Base-by-base conservation (phyloP, 1,139 yeast genomes). In the Yamadazyma spencermartinsiae region DNA sequence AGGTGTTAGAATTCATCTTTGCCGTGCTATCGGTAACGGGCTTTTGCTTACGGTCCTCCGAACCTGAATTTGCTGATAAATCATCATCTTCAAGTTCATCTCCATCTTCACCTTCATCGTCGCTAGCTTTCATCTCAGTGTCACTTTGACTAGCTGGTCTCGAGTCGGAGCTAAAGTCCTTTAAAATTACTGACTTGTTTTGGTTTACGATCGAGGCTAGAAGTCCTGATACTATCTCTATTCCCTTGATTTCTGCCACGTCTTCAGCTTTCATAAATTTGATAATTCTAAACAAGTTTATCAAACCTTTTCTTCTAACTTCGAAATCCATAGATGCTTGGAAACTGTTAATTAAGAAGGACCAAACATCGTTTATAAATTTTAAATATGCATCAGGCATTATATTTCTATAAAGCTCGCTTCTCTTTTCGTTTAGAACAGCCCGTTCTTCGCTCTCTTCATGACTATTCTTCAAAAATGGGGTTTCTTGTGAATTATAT, bases 191-290 rank as follows among this genome's bases (percentile, higher is more conserved):
- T 5, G 61, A 47, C 42, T 68, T 74, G 25, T 75, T 71, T 45
- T 84, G 92, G 13, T 85, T 79, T 4, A 86, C 71, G n/a, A 86
- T 76, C 0, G 95, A 79, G 3, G 88, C 85, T 31, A 86, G 61
- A 15, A 86, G 58, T 10, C 71, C 71, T 2, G 76, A 62, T 1
- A 82, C 61, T 12, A 51, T 38, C 9, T 55, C 61, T n/a, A 60
- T 40, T n/a, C 54, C 55, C 1, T 52, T 39, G 6, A 67, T 53
- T 6, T 45, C 46, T 1, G 41, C 36, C 15, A 57, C 47, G 15
- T 56, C 61, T 2, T 48, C 46, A 4, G 43, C 44, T 2, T 50
- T 39, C 35, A 48, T 47, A 36, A 70, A 69, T 31, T 56, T 58
- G 28, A 78, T 61, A 15, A 84, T 69, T 45, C 89, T 74, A 26